These are phyloP conservation scores for Wallacemonas rigidus DNA, from an alignment of 208 protist species.

Conservation along the genomic window DNA sequence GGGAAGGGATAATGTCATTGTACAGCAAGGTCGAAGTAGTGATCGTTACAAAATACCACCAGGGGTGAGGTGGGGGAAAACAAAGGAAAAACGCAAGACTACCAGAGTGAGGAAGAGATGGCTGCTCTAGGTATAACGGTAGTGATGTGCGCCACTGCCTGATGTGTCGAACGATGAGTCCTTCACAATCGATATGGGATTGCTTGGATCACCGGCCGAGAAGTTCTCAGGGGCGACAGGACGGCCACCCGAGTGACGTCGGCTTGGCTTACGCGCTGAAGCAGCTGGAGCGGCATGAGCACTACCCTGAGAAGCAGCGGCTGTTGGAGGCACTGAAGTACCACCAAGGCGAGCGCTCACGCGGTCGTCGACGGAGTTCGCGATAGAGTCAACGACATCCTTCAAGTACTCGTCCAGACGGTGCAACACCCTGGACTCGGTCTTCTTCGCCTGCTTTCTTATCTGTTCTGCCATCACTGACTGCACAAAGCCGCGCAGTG, in stretches of 20 bases:
- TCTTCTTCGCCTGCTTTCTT: slow-evolving; percentile 55
- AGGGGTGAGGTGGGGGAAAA: slow-evolving; percentile 13
- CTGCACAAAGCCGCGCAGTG: slow-evolving; percentile 74
- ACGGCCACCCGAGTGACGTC: background rate
- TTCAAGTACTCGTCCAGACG: slow-evolving; percentile 76
- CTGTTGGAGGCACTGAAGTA: background rate
- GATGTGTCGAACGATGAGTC: slow-evolving; percentile 19
- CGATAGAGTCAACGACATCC: slow-evolving; percentile 56
- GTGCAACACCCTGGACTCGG: slow-evolving; percentile 56
- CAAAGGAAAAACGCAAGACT: background rate
- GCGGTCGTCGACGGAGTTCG: slow-evolving; percentile 53
- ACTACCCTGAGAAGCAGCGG: background rate
- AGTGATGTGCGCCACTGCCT: background rate
- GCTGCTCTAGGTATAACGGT: background rate
- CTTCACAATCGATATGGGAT: slow-evolving; percentile 23
- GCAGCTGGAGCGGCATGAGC: background rate
- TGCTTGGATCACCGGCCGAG: slow-evolving; percentile 5
- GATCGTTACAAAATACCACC: background rate
- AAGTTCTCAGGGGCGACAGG: background rate
- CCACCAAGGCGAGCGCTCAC: slow-evolving; percentile 29
- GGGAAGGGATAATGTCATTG: too few species aligned
- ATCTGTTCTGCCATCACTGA: slow-evolving; percentile 57
- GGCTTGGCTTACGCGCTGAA: background rate
- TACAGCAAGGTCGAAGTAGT: too few species aligned
- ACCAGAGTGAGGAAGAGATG: too few species aligned